Evolutionary conservation across 2,329 filamentous ascomycete species (phyloP).

Genomic region (Aspergillus ustus): DNA sequence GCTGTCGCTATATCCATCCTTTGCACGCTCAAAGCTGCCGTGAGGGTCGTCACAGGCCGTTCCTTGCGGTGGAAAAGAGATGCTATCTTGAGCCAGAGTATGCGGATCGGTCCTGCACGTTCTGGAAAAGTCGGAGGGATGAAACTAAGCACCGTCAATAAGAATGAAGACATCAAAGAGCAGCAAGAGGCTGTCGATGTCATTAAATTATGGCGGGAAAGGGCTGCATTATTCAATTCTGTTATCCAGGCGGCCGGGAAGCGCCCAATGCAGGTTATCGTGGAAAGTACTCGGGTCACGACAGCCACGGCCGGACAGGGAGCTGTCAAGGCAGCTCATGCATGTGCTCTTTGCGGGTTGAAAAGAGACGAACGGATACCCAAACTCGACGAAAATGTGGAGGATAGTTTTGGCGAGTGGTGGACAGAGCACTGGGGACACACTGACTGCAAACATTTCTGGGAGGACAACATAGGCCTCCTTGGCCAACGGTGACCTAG

Average conservation of each 20-base stretch:
- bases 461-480: slow-evolving; percentile 73
- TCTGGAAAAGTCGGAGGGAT: slow-evolving; percentile 77
- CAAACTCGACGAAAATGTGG: slow-evolving; percentile 75
- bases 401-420: slow-evolving; percentile 96
- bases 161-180: slow-evolving; percentile 78
- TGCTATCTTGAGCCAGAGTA: slow-evolving; percentile 79
- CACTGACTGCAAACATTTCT: slow-evolving; percentile 79
- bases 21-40: slow-evolving; percentile 60
- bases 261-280: slow-evolving; percentile 68
- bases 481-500: slow-evolving; percentile 66
- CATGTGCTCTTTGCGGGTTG: slow-evolving; percentile 84
- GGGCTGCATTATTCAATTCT: slow-evolving; percentile 74
- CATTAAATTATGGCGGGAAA: slow-evolving; percentile 72
- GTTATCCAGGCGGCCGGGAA: slow-evolving; percentile 51
- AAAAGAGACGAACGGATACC: slow-evolving; percentile 82
- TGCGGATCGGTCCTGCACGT: slow-evolving; percentile 78
- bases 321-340: slow-evolving; percentile 73
- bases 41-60: slow-evolving; percentile 81
- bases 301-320: slow-evolving; percentile 65
- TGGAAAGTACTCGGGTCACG: slow-evolving; percentile 69
- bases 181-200: slow-evolving; percentile 83
- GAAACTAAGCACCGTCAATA: slow-evolving; percentile 88
- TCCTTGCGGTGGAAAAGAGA: slow-evolving; percentile 91
- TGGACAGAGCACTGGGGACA: slow-evolving; percentile 92
- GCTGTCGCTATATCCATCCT: slow-evolving; percentile 32